Percentiles rank a stretch among this genome's conserved stretches.
Evolutionary conservation across 139 green algal genomes (phyloP).

Genomic region (Picochlorum costavermella): DNA sequence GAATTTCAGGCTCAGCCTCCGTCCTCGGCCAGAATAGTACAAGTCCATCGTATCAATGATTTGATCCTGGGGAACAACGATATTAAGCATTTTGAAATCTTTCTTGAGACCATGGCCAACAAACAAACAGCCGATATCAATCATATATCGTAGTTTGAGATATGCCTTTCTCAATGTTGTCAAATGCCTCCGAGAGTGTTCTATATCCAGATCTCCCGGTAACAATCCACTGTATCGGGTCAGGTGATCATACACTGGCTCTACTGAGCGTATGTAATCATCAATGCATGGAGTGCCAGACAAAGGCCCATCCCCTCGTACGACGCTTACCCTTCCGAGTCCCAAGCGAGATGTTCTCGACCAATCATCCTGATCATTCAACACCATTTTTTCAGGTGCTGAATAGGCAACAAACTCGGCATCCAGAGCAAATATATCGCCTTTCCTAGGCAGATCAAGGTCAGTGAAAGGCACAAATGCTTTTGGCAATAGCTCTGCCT

Average conservation of each 20-base stretch:
- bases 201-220: constrained; percentile 69
- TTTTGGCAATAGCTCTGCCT: constrained; percentile 16
- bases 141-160: constrained; percentile 82
- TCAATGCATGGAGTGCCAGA: constrained; percentile 69
- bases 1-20: constrained; percentile 88
- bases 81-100: constrained; percentile 95
- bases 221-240: constrained; percentile 60
- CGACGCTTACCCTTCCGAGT: constrained; percentile 77
- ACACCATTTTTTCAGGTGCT: constrained; percentile 44
- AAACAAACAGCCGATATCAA: constrained; percentile 77
- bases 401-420: constrained; percentile 85
- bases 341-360: constrained; percentile 52
- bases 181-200: constrained; percentile 61
- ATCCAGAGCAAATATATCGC: constrained; percentile 78
- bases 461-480: constrained; percentile 56
- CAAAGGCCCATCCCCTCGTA: constrained; percentile 61
- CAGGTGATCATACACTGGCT: constrained; percentile 91
- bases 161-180: constrained; percentile 78
- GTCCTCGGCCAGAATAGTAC: constrained; percentile 71
- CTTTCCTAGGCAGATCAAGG: constrained; percentile 44
- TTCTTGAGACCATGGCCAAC: constrained; percentile 91
- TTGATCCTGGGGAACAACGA: constrained; percentile 80
- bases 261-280: constrained; percentile 81
- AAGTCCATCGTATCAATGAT: constrained; percentile 91
- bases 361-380: constrained; percentile 30